Conservation (phyloP, 306 rosid genomes). For the Vigna hirtella region DNA sequence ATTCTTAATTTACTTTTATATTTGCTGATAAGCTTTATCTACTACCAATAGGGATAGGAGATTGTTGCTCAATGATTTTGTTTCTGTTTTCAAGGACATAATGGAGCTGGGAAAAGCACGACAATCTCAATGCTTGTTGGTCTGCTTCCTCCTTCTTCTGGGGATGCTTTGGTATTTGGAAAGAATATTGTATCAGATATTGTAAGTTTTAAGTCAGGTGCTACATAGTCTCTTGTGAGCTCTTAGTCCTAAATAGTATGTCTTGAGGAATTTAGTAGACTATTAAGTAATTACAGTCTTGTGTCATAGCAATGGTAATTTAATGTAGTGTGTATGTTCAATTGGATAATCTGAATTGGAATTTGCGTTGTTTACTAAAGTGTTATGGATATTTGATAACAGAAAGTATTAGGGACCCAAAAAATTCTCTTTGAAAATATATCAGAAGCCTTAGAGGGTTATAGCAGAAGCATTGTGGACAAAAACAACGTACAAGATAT, state of each 20-base stretch:
- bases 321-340: not conserved
- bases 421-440: too few relatives aligned
- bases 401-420: too few relatives aligned
- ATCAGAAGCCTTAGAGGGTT: too few relatives aligned
- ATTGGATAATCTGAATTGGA: not conserved
- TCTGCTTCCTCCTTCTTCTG: conserved; percentile 87
- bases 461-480: too few relatives aligned
- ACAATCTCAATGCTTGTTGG: conserved; percentile 99
- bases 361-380: not conserved
- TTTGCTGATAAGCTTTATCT: conserved; percentile 1
- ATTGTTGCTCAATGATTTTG: conserved; percentile 38
- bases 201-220: conserved; percentile 63
- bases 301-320: conserved; percentile 12
- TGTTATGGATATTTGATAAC: too few relatives aligned
- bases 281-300: conserved; percentile 16
- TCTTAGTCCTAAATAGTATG: not conserved
- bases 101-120: conserved; percentile 98
- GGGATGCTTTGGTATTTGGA: conserved; percentile 95
- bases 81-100: conserved; percentile 73
- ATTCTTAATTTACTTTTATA: conserved; percentile 10
- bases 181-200: conserved; percentile 77
- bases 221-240: not conserved
- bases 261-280: not conserved
- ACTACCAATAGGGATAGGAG: not conserved
- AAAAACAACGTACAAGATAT: too few relatives aligned